Conservation (phyloP, 257 asterid genomes). For the Nicotiana undulata region DNA sequence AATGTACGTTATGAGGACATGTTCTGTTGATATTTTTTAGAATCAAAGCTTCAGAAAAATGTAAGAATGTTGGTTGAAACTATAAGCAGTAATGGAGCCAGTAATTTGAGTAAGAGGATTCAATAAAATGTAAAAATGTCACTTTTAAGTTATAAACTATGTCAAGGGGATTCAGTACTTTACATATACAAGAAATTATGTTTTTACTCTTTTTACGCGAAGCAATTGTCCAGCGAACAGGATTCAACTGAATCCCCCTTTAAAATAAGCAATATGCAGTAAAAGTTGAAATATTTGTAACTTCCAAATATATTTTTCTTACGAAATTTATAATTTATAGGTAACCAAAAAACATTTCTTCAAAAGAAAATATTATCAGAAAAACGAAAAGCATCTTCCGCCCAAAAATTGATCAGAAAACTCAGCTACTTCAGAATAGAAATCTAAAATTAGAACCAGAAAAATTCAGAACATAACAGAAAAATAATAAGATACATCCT, state of each 20-base stretch:
- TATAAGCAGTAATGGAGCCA: too few relatives aligned
- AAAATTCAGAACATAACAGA: neutral
- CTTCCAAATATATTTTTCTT: neutral
- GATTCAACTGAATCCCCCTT: too few relatives aligned
- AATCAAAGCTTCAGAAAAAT: neutral
- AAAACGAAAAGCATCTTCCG: neutral
- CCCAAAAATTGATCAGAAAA: neutral
- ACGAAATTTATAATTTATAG: neutral
- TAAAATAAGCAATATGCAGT: too few relatives aligned
- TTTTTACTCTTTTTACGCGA: too few relatives aligned
- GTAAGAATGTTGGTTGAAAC: neutral
- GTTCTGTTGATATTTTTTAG: neutral
- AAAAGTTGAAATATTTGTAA: neutral
- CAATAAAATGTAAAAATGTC: too few relatives aligned
- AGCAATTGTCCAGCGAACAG: too few relatives aligned
- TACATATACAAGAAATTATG: too few relatives aligned
- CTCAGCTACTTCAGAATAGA: neutral
- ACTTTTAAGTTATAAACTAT: too few relatives aligned
- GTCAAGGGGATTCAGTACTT: too few relatives aligned
- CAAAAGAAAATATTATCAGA: neutral
- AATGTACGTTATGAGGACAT: neutral
- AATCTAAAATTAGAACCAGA: neutral
- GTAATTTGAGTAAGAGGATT: too few relatives aligned
- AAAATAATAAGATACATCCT: neutral
- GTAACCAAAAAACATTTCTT: neutral